These are phyloP conservation scores for Cystobasidium tubakii DNA, from an alignment of 768 basidiomycete species.

Conservation along the genomic window DNA sequence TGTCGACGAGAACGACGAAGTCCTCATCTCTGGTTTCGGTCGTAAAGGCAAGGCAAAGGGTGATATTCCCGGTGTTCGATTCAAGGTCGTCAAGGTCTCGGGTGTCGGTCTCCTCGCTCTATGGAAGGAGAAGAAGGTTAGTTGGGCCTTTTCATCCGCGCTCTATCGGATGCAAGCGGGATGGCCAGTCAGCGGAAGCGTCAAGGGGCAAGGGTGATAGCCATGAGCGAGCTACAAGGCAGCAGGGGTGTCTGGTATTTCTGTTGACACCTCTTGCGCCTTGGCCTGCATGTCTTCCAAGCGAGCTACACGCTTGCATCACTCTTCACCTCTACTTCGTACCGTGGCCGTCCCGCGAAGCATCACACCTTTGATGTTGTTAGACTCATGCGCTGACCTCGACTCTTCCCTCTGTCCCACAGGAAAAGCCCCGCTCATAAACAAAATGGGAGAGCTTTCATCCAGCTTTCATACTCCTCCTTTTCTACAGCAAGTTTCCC, in stretches of 20 bases:
- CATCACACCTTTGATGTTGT: too few relatives aligned
- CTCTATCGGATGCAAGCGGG: too few relatives aligned
- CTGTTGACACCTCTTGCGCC: too few relatives aligned
- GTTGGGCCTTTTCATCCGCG: neutral
- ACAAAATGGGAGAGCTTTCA: constrained; percentile 1
- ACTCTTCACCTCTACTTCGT: too few relatives aligned
- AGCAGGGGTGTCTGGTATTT: too few relatives aligned
- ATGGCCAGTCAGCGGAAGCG: too few relatives aligned
- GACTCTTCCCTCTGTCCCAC: neutral
- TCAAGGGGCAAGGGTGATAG: too few relatives aligned
- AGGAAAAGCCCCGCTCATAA: constrained; percentile 34
- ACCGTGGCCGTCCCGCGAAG: too few relatives aligned
- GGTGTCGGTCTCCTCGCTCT: constrained; percentile 74
- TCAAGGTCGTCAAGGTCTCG: constrained; percentile 99
- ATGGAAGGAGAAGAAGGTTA: constrained; percentile 41
- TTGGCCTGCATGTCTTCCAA: too few relatives aligned
- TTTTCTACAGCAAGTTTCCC: neutral
- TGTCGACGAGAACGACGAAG: constrained; percentile 73
- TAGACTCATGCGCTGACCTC: constrained; percentile 8
- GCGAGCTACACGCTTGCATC: too few relatives aligned
- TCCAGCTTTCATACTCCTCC: neutral
- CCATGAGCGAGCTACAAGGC: too few relatives aligned
- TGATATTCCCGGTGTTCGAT: constrained; percentile 99
- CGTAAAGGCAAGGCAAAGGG: constrained; percentile 98
- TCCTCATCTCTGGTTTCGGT: constrained; percentile 99